A percentile compares a stretch with the other conserved stretches of the same genome.
Conservation (phyloP, 768 basidiomycete species). For the Crucibulum laeve region DNA sequence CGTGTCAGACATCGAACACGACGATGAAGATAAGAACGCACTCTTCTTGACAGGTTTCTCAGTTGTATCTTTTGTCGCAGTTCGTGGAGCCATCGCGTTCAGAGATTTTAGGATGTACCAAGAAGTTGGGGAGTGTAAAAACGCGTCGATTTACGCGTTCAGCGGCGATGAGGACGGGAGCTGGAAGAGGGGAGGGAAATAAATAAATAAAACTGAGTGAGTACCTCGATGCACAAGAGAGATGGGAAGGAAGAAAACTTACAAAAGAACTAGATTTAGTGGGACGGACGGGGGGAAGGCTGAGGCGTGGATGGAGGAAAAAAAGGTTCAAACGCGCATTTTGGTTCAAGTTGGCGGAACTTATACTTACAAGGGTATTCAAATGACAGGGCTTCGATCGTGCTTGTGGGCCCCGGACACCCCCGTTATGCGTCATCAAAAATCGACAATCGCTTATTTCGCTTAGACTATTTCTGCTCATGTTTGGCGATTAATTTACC, state of each 20-base stretch:
- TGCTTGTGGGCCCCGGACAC: slow-evolving; percentile 36
- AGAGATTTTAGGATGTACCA: slow-evolving; percentile 5
- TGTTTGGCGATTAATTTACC: slow-evolving; percentile 1
- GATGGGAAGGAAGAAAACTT: slow-evolving; percentile 4
- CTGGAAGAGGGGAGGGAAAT: slow-evolving; percentile 1
- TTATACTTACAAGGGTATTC: slow-evolving; percentile 46
- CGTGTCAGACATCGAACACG: slow-evolving; percentile 12
- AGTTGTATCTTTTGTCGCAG: slow-evolving; percentile 32
- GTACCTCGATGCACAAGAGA: slow-evolving; percentile 5
- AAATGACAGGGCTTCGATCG: slow-evolving; percentile 49
- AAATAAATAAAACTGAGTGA: slow-evolving; percentile 10
- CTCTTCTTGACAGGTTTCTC: slow-evolving; percentile 56
- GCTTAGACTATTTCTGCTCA: slow-evolving; percentile 7
- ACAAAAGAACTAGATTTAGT: slow-evolving; percentile 6
- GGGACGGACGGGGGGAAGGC: slow-evolving; percentile 18
- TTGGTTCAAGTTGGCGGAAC: slow-evolving; percentile 51
- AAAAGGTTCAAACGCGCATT: slow-evolving; percentile 39
- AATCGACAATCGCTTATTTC: background rate
- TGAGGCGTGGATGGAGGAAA: slow-evolving; percentile 42
- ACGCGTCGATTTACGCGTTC: slow-evolving; percentile 21
- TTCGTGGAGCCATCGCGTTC: slow-evolving; percentile 38
- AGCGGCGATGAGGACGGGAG: slow-evolving; percentile 5
- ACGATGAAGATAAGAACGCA: slow-evolving; percentile 24
- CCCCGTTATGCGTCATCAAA: slow-evolving; percentile 5
- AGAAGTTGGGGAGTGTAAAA: slow-evolving; percentile 7